These are phyloP conservation scores for Arthrocladium fulminans DNA, from an alignment of 2,329 filamentous ascomycete species.

Conservation along the genomic window DNA sequence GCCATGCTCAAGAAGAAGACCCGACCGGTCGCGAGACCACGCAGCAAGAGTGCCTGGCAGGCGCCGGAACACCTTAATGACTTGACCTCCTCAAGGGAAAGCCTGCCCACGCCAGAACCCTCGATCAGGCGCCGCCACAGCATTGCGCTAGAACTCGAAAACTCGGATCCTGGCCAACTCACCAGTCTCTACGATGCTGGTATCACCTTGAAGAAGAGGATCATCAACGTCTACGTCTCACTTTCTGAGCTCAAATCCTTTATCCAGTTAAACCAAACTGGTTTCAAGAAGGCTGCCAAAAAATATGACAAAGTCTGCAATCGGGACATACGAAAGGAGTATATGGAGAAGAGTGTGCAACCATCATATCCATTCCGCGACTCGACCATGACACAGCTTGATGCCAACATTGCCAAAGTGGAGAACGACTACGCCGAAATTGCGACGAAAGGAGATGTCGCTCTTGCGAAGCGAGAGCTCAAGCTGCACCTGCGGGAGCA, in stretches of 20 bases:
- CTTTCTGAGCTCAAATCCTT: constrained; percentile 94
- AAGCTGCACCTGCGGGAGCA: constrained; percentile 88
- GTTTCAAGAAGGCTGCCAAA: constrained; percentile 92
- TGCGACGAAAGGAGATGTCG: constrained; percentile 70
- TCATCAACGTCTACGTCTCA: constrained; percentile 78
- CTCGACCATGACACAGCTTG: constrained; percentile 60
- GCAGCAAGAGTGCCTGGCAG: constrained; percentile 26
- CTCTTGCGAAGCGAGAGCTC: constrained; percentile 71
- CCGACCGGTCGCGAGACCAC: constrained; percentile 23
- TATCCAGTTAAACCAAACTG: constrained; percentile 90
- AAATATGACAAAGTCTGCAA: constrained; percentile 97
- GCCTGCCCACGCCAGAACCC: constrained; percentile 50
- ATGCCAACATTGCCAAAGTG: constrained; percentile 63
- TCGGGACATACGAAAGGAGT: constrained; percentile 65
- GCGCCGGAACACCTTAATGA: constrained; percentile 12
- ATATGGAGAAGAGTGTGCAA: constrained; percentile 65
- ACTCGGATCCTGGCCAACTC: constrained; percentile 71
- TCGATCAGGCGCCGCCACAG: constrained; percentile 48
- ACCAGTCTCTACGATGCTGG: constrained; percentile 60
- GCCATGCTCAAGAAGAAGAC: constrained; percentile 24
- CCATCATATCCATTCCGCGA: constrained; percentile 72
- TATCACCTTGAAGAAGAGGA: constrained; percentile 86
- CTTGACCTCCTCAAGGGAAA: constrained; percentile 30
- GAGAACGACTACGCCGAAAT: constrained; percentile 73
- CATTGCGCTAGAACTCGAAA: constrained; percentile 46